A percentile compares a stretch with the other conserved stretches of the same genome.
Conservation (phyloP, 306 rosid species). For the Cicer yamashitae region DNA sequence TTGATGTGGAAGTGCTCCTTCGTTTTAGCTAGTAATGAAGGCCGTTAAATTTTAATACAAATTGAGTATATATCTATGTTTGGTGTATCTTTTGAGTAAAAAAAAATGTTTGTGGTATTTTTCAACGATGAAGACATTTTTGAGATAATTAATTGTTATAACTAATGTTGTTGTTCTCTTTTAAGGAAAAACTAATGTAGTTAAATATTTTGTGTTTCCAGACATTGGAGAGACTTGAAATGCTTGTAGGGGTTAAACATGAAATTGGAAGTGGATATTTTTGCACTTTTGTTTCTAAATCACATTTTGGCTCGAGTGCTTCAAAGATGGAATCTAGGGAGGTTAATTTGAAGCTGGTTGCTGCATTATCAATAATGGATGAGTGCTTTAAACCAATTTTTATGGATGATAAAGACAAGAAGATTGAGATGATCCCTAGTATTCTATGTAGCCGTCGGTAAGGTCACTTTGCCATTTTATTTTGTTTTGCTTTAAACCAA, state of each 20-base stretch:
- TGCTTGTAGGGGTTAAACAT: slow-evolving; percentile 72
- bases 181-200: not conserved
- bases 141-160: not conserved
- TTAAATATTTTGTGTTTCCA: slow-evolving; percentile 50
- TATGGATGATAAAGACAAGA: slow-evolving; percentile 72
- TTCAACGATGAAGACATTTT: too few relatives aligned
- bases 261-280: slow-evolving; percentile 80
- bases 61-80: too few relatives aligned
- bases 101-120: too few relatives aligned
- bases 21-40: too few relatives aligned
- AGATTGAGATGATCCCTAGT: slow-evolving; percentile 72
- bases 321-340: slow-evolving; percentile 48
- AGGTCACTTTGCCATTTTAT: slow-evolving; percentile 38
- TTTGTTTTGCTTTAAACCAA: not conserved
- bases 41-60: too few relatives aligned
- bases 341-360: slow-evolving; percentile 75
- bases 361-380: slow-evolving; percentile 75
- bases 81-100: too few relatives aligned
- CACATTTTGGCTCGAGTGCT: slow-evolving; percentile 43
- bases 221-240: slow-evolving; percentile 64
- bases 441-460: slow-evolving; percentile 79
- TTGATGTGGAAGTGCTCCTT: too few relatives aligned
- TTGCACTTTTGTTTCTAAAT: slow-evolving; percentile 63
- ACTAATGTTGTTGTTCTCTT: not conserved
- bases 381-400: slow-evolving; percentile 76